Conservation (phyloP, 2,329 filamentous ascomycete genomes). For the Ceratocystis colombiana region DNA sequence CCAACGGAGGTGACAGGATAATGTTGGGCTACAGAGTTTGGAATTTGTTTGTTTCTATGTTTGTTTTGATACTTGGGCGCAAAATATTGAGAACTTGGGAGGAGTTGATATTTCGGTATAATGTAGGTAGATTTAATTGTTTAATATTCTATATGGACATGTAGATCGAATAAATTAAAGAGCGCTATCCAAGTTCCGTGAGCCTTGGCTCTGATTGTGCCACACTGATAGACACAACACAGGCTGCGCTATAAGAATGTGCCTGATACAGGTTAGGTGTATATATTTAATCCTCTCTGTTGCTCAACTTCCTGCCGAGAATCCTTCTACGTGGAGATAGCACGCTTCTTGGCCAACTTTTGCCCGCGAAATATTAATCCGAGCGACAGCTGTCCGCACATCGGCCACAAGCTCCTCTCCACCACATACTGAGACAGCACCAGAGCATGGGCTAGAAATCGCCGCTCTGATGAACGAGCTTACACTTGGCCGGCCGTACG, state of each 20-base stretch:
- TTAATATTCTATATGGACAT: conserved; percentile 1
- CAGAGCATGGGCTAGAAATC: conserved; percentile 41
- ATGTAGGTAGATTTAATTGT: neutral
- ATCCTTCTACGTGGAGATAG: conserved; percentile 23
- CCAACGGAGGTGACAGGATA: neutral
- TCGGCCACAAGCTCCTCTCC: conserved; percentile 45
- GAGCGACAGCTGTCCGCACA: conserved; percentile 46
- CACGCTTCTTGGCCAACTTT: conserved; percentile 18
- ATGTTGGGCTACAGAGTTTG: neutral
- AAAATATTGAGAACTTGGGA: neutral
- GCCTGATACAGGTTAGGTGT: neutral
- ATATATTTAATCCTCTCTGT: neutral
- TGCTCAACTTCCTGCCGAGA: conserved; percentile 21
- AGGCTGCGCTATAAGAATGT: neutral
- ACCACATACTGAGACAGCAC: conserved; percentile 48
- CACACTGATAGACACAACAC: neutral
- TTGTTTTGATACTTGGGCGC: conserved; percentile 1
- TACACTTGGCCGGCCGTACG: conserved; percentile 26
- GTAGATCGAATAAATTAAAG: neutral
- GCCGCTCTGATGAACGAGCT: conserved; percentile 37
- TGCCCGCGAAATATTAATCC: conserved; percentile 24
- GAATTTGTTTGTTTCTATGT: too few species aligned
- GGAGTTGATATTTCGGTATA: neutral
- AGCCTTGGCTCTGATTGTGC: conserved; percentile 13
- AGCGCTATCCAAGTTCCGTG: conserved; percentile 15